phyloP scores from a whole-genome alignment of 2,329 filamentous ascomycete species.

The Lomentospora prolificans region DNA sequence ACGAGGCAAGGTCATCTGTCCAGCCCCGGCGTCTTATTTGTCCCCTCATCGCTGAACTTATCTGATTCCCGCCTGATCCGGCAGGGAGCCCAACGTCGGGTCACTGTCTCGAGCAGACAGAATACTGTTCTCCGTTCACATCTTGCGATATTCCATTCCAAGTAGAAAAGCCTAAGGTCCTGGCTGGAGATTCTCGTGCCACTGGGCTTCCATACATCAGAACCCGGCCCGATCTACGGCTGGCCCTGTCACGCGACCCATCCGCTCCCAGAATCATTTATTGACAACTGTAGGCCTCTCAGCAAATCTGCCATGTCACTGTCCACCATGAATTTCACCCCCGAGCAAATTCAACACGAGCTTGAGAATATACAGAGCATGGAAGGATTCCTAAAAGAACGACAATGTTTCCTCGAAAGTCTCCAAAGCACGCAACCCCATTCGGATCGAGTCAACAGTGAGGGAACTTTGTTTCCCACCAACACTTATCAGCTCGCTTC shows the following conservation, averaged over 20 bases:
- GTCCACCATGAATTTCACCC: background rate
- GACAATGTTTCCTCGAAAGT: background rate
- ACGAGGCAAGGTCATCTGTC: background rate
- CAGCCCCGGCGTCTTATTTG: background rate
- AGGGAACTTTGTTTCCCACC: background rate
- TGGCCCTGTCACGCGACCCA: background rate
- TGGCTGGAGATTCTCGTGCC: background rate
- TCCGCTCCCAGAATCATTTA: background rate
- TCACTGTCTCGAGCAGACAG: background rate
- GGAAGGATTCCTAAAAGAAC: background rate
- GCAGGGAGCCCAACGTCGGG: background rate
- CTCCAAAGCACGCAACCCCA: background rate
- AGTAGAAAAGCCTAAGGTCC: background rate
- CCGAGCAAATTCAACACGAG: background rate
- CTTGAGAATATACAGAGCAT: background rate
- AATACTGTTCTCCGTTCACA: background rate
- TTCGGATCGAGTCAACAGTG: background rate
- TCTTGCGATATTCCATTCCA: background rate
- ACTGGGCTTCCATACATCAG: background rate
- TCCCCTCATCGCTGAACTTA: background rate
- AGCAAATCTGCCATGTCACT: background rate
- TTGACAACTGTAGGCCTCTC: background rate
- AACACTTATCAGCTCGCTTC: background rate
- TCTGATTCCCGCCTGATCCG: conserved; percentile 1
- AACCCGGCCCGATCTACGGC: background rate